Conservation (phyloP, 2,329 filamentous ascomycete species). For the Aspergillus sp. region DNA sequence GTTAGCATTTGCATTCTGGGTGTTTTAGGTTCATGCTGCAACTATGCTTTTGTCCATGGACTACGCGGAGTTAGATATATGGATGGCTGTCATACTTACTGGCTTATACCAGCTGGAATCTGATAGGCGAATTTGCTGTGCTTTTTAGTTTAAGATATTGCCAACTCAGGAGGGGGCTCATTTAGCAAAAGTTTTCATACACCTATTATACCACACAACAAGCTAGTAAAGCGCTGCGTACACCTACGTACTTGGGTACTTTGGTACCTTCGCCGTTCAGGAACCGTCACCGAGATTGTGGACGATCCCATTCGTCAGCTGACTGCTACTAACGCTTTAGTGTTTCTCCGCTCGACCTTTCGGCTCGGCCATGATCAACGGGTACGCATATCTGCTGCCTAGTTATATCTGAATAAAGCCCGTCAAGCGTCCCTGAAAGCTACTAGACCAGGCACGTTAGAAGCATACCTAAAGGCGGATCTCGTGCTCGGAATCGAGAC, state of each 20-base stretch:
- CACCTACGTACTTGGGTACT: too few species aligned
- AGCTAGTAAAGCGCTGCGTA: neutral
- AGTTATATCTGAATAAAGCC: neutral
- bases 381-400: neutral
- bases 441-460: neutral
- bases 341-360: slow-evolving; percentile 11
- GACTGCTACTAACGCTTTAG: neutral
- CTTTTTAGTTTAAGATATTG: slow-evolving; percentile 3
- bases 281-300: neutral
- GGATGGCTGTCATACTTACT: slow-evolving; percentile 11
- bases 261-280: neutral
- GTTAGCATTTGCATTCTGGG: slow-evolving; percentile 23
- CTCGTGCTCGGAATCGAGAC: neutral
- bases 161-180: slow-evolving; percentile 16
- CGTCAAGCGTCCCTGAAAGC: neutral
- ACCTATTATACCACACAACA: neutral
- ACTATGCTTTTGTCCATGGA: slow-evolving; percentile 15
- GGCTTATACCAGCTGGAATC: slow-evolving; percentile 16
- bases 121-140: slow-evolving; percentile 4
- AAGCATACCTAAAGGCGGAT: neutral
- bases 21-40: slow-evolving; percentile 16
- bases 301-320: slow-evolving; percentile 10
- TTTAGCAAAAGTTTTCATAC: slow-evolving; percentile 11
- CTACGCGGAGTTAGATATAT: slow-evolving; percentile 17
- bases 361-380: neutral